These are phyloP conservation scores for Ustilago cynodontis DNA, from an alignment of 1,284 basidiomycete species.

Conservation along the genomic window DNA sequence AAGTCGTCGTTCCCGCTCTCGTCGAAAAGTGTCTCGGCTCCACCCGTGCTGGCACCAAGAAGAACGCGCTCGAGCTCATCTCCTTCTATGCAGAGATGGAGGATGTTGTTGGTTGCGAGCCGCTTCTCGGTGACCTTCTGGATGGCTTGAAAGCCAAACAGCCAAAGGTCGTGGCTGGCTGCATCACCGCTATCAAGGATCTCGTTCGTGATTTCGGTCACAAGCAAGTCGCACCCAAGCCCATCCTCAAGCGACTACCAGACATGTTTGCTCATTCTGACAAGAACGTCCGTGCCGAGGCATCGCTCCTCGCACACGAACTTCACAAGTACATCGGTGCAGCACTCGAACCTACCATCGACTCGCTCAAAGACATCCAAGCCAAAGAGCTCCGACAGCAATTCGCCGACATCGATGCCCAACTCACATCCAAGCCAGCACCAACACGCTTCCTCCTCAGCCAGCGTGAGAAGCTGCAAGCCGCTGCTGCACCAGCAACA, in stretches of 20 bases:
- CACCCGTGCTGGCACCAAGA: conserved; percentile 85
- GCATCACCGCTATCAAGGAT: conserved; percentile 84
- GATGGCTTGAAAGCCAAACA: conserved; percentile 90
- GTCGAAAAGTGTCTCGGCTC: conserved; percentile 97
- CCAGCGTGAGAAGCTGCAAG: conserved; percentile 73
- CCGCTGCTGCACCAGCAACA: conserved; percentile 32
- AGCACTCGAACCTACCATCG: conserved; percentile 85
- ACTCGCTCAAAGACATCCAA: conserved; percentile 98
- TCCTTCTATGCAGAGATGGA: conserved; percentile 94
- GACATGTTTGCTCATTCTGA: conserved; percentile 96
- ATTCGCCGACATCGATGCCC: conserved; percentile 85
- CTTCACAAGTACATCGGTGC: conserved; percentile 91
- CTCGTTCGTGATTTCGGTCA: conserved; percentile 81
- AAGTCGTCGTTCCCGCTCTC: conserved; percentile 84
- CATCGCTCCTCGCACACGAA: conserved; percentile 79
- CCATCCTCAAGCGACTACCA: conserved; percentile 85
- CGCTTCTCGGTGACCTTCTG: conserved; percentile 87
- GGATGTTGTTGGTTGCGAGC: conserved; percentile 80
- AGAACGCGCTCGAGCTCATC: conserved; percentile 85
- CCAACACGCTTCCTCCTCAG: conserved; percentile 84
- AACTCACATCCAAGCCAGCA: conserved; percentile 83
- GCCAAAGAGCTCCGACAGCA: conserved; percentile 93
- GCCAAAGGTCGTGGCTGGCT: conserved; percentile 90
- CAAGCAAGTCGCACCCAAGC: conserved; percentile 79
- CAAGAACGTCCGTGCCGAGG: conserved; percentile 95